Conservation (phyloP, 345 rosid species). For the Acer yangbiense region DNA sequence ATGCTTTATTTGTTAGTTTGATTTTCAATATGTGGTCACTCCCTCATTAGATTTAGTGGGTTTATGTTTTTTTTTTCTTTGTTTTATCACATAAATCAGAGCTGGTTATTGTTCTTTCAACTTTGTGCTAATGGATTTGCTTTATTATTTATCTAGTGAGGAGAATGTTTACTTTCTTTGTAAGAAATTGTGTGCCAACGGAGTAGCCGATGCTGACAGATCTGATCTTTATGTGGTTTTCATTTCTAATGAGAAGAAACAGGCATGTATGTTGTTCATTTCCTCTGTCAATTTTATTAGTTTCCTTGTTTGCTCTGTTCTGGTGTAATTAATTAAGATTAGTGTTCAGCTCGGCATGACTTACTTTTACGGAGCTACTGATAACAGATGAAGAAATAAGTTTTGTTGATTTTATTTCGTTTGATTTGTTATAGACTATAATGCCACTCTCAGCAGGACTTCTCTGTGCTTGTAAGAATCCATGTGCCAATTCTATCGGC, state of each 20-base stretch:
- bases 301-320: background rate
- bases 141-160: constrained; percentile 45
- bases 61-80: too few species aligned
- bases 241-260: constrained; percentile 84
- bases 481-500: too few species aligned
- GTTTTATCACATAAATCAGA: too few species aligned
- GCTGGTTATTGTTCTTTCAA: too few species aligned
- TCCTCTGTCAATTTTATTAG: too few species aligned
- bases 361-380: background rate
- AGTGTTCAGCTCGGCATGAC: background rate
- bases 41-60: too few species aligned
- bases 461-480: too few species aligned
- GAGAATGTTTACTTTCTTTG: constrained; percentile 81
- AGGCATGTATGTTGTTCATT: constrained; percentile 41
- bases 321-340: background rate
- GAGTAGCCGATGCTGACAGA: constrained; percentile 52
- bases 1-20: background rate
- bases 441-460: background rate
- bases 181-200: constrained; percentile 57
- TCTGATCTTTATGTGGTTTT: constrained; percentile 79
- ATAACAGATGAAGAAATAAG: background rate
- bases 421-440: too few species aligned
- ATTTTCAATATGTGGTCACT: background rate
- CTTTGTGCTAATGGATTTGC: background rate
- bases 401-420: too few species aligned